Evolutionary conservation across 176 grass and related monocot species (phyloP).

Genomic region (Thalia dealbata): DNA sequence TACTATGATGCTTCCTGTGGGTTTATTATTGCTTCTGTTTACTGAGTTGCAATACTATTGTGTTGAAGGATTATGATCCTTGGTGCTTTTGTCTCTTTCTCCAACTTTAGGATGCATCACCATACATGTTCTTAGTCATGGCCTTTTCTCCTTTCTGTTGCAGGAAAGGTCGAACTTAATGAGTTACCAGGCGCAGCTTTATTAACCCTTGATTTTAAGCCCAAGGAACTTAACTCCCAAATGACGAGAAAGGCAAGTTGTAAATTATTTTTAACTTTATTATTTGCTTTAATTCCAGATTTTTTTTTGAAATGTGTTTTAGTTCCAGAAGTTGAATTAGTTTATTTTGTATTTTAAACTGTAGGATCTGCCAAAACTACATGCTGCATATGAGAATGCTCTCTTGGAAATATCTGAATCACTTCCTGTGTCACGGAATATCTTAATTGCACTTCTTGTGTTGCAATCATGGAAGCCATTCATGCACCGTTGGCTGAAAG

Average conservation of each 20-base stretch:
- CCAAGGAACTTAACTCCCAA: slow-evolving; percentile 43
- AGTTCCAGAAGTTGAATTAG: slow-evolving; percentile 2
- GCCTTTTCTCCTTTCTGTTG: not conserved
- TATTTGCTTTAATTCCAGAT: not conserved
- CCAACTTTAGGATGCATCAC: not conserved
- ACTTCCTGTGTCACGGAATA: slow-evolving; percentile 71
- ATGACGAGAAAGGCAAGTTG: slow-evolving; percentile 49
- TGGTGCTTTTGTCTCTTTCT: not conserved
- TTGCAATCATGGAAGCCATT: slow-evolving; percentile 93
- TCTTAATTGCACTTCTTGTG: slow-evolving; percentile 63
- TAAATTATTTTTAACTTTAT: not conserved
- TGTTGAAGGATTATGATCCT: not conserved
- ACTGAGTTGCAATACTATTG: not conserved
- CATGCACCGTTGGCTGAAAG: slow-evolving; percentile 64
- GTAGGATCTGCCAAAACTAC: slow-evolving; percentile 65
- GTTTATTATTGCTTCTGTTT: not conserved
- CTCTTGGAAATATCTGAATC: slow-evolving; percentile 69
- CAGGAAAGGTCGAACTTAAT: slow-evolving; percentile 26
- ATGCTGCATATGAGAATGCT: slow-evolving; percentile 72
- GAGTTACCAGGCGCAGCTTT: slow-evolving; percentile 75
- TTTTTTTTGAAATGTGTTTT: too few species aligned
- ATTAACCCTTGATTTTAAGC: slow-evolving; percentile 47
- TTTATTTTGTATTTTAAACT: not conserved
- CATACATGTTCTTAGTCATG: not conserved
- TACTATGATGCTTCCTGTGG: too few species aligned